Conservation (phyloP, 345 rosid genomes). For the Ceriops zippeliana region DNA sequence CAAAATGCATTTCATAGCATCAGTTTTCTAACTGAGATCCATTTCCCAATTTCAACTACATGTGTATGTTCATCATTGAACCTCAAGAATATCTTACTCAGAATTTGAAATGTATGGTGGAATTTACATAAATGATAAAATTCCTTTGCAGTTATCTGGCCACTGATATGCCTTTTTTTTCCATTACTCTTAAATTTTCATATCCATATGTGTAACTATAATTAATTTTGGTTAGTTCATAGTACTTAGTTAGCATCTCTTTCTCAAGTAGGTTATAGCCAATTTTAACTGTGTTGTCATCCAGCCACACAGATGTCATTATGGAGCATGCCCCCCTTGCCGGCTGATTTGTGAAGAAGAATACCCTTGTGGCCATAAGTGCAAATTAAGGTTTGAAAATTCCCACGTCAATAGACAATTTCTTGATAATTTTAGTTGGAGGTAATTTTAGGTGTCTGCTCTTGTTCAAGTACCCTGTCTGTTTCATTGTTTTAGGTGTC, state of each 20-base stretch:
- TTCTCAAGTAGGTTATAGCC: slow-evolving; percentile 7
- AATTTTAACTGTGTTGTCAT: slow-evolving; percentile 19
- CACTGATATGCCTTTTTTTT: too few relatives aligned
- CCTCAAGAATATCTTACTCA: too few relatives aligned
- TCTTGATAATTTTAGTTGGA: slow-evolving; percentile 2
- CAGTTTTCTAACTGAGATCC: too few relatives aligned
- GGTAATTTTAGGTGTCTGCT: slow-evolving; percentile 5
- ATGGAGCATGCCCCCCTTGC: slow-evolving; percentile 89
- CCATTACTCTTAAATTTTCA: too few relatives aligned
- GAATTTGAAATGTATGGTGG: too few relatives aligned
- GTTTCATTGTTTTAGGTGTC: slow-evolving; percentile 54
- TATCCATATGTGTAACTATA: too few relatives aligned
- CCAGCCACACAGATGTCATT: slow-evolving; percentile 90
- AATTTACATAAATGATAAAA: too few relatives aligned
- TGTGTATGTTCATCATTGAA: too few relatives aligned
- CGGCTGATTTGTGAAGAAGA: slow-evolving; percentile 75
- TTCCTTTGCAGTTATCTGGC: too few relatives aligned
- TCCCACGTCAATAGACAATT: background rate
- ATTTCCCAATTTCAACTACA: too few relatives aligned
- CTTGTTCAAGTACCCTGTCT: slow-evolving; percentile 6
- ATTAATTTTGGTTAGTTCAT: background rate
- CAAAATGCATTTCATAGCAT: too few relatives aligned
- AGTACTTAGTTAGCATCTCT: slow-evolving; percentile 7
- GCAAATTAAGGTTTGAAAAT: slow-evolving; percentile 63
- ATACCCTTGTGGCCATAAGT: slow-evolving; percentile 77